Conservation (phyloP, 108 stramenopile genomes). For the Cyclostephanos tholiformis region DNA sequence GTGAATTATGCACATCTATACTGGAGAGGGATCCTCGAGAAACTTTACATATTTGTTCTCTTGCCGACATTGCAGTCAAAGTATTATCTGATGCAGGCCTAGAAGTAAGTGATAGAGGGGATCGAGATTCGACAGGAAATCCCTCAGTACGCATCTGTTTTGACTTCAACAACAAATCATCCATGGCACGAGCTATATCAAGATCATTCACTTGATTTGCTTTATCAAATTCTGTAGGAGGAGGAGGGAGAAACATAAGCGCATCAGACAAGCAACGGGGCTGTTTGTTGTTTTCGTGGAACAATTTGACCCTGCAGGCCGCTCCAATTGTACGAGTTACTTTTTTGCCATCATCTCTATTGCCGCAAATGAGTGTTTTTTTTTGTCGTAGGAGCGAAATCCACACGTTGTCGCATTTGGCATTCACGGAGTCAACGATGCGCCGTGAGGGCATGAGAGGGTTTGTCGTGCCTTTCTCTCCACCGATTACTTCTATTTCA, state of each 20-base stretch:
- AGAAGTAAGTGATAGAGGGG: neutral
- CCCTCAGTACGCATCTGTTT: conserved; percentile 47
- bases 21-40: neutral
- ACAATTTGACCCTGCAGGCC: conserved; percentile 50
- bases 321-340: conserved; percentile 38
- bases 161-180: conserved; percentile 20
- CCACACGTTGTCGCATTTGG: conserved; percentile 19
- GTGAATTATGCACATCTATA: conserved; percentile 7
- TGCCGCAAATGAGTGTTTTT: neutral
- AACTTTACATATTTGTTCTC: conserved; percentile 11
- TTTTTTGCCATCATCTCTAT: conserved; percentile 11
- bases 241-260: conserved; percentile 46
- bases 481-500: conserved; percentile 47
- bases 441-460: conserved; percentile 37
- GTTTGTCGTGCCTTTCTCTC: conserved; percentile 8
- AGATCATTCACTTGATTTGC: neutral
- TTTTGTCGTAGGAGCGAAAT: conserved; percentile 3
- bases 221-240: neutral
- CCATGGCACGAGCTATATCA: conserved; percentile 31
- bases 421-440: conserved; percentile 5
- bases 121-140: conserved; percentile 18
- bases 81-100: neutral
- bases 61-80: conserved; percentile 8
- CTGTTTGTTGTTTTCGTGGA: conserved; percentile 29
- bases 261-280: conserved; percentile 45